Percentiles rank a stretch among this genome's conserved stretches.
These are phyloP conservation scores for Pestalotiopsis sp. DNA, from an alignment of 2,329 filamentous ascomycete species.

Conservation along the genomic window DNA sequence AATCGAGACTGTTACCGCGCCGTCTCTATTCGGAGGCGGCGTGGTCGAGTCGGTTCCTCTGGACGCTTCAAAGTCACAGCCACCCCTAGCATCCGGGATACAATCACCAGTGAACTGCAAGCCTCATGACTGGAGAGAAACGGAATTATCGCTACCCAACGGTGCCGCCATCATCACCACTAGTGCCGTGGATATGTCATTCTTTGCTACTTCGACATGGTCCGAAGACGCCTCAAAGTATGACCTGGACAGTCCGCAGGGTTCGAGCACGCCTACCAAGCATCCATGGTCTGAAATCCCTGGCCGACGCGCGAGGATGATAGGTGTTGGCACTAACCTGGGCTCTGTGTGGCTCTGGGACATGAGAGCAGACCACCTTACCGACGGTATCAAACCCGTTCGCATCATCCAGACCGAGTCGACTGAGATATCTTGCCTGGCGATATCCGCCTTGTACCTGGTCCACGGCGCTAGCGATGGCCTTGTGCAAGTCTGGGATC, in stretches of 20 bases:
- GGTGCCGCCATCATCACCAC: conserved; percentile 65
- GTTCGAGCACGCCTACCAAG: conserved; percentile 47
- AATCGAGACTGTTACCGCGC: conserved; percentile 12
- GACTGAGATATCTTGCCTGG: conserved; percentile 80
- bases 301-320: conserved; percentile 77
- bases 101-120: conserved; percentile 19
- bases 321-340: conserved; percentile 77
- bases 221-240: conserved; percentile 77
- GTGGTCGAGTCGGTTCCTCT: conserved; percentile 19
- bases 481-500: conserved; percentile 94
- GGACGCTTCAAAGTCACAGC: conserved; percentile 20
- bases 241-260: conserved; percentile 47
- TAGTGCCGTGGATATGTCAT: conserved; percentile 72
- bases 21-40: conserved; percentile 33
- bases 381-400: conserved; percentile 67
- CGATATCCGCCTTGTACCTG: conserved; percentile 80
- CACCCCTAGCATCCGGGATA: conserved; percentile 22
- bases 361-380: conserved; percentile 63
- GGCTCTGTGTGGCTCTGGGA: conserved; percentile 87
- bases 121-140: conserved; percentile 66
- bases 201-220: conserved; percentile 67
- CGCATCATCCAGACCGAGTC: conserved; percentile 88
- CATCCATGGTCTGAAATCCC: conserved; percentile 64
- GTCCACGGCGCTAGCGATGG: conserved; percentile 95
- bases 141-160: conserved; percentile 61